phyloP scores from a whole-genome alignment of 805 yeast genomes.

The Kluyveromyces nonfermentans region DNA sequence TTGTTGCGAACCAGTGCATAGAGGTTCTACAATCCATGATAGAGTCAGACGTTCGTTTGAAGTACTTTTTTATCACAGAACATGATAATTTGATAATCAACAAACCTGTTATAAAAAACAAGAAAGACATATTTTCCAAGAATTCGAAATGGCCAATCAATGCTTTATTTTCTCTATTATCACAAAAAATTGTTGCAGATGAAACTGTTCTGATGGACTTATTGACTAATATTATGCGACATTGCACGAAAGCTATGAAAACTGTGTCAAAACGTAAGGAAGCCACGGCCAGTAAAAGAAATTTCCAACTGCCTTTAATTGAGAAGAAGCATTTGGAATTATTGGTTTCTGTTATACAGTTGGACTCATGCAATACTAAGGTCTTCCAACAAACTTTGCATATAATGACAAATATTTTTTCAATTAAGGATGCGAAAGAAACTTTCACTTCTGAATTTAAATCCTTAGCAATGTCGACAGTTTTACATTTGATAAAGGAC shows the following conservation, averaged over 20 bases:
- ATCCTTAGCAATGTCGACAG: conserved; percentile 50
- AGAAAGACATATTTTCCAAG: conserved; percentile 29
- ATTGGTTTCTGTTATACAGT: conserved; percentile 57
- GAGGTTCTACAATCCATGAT: conserved; percentile 66
- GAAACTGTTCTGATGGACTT: conserved; percentile 71
- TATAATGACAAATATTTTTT: conserved; percentile 67
- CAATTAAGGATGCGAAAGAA: conserved; percentile 49
- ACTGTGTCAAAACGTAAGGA: conserved; percentile 35
- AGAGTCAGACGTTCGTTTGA: conserved; percentile 54
- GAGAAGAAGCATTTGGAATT: conserved; percentile 52
- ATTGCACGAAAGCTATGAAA: conserved; percentile 64
- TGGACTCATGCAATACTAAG: conserved; percentile 77
- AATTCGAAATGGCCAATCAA: conserved; percentile 61
- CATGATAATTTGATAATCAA: conserved; percentile 45
- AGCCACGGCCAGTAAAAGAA: conserved; percentile 19
- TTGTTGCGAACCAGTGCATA: conserved; percentile 67
- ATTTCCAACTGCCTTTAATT: conserved; percentile 48
- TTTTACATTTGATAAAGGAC: conserved; percentile 46
- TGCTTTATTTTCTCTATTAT: conserved; percentile 51
- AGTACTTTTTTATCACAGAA: conserved; percentile 70
- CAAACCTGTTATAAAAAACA: conserved; percentile 27
- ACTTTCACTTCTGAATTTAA: conserved; percentile 63
- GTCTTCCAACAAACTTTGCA: conserved; percentile 79
- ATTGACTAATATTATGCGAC: conserved; percentile 63
- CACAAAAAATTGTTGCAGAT: conserved; percentile 53